Evolutionary conservation across 768 basidiomycete species (phyloP).

Genomic region (Neoboletus brunneissimus): DNA sequence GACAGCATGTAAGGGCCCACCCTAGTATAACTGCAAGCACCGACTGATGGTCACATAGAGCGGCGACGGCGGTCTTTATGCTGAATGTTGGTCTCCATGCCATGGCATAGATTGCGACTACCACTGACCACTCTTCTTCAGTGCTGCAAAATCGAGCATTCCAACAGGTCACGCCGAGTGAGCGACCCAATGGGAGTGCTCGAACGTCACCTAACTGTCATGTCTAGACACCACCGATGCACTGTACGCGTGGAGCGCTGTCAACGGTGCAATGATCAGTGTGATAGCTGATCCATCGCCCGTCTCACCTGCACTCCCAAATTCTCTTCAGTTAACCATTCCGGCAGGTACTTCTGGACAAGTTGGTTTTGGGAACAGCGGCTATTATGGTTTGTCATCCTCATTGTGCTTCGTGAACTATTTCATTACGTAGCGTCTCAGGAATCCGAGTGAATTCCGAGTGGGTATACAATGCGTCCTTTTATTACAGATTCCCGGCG

Average conservation of each 20-base stretch:
- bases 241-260: conserved; percentile 49
- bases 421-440: conserved; percentile 3
- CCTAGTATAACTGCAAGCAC: neutral
- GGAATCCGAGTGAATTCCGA: conserved; percentile 54
- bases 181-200: neutral
- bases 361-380: conserved; percentile 54
- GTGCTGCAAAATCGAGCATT: conserved; percentile 68
- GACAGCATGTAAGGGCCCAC: conserved; percentile 34
- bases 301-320: conserved; percentile 56
- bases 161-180: conserved; percentile 57
- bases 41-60: conserved; percentile 40
- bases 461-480: conserved; percentile 56
- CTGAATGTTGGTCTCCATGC: conserved; percentile 41
- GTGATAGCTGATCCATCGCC: conserved; percentile 51
- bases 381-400: conserved; percentile 46
- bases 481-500: conserved; percentile 50
- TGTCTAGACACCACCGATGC: conserved; percentile 43
- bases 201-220: neutral
- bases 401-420: neutral
- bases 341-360: conserved; percentile 38
- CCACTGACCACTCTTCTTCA: conserved; percentile 19
- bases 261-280: conserved; percentile 41
- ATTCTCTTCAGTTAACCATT: conserved; percentile 50
- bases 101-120: neutral
- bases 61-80: conserved; percentile 64